These are phyloP conservation scores for Boletellus sp. DNA, from an alignment of 768 basidiomycete genomes.

Conservation along the genomic window DNA sequence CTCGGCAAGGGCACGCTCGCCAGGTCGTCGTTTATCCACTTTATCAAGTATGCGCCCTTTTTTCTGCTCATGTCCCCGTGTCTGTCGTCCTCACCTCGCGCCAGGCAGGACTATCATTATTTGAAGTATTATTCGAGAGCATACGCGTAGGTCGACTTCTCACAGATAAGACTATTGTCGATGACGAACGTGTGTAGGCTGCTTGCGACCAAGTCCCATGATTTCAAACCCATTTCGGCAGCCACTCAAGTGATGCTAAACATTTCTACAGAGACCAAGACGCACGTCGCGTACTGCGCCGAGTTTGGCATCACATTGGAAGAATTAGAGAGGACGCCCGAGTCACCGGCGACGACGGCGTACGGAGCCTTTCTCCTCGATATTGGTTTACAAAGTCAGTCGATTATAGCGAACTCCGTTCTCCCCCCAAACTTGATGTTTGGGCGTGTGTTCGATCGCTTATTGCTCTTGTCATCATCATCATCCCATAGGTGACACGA, in stretches of 20 bases:
- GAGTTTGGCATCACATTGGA: conserved; percentile 62
- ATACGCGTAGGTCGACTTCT: conserved; percentile 49
- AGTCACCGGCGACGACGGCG: conserved; percentile 71
- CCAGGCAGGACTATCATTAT: conserved; percentile 78
- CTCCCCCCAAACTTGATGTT: not conserved
- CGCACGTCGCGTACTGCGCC: conserved; percentile 69
- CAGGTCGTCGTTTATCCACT: conserved; percentile 68
- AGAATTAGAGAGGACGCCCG: conserved; percentile 59
- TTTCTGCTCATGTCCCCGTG: not conserved
- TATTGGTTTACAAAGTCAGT: conserved; percentile 60
- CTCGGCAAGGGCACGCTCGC: conserved; percentile 72
- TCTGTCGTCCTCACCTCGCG: not conserved
- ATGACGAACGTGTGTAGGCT: conserved; percentile 40
- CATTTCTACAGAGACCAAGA: conserved; percentile 64
- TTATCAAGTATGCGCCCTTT: conserved; percentile 65
- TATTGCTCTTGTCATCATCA: no score
- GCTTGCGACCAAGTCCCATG: conserved; percentile 71
- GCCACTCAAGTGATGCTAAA: conserved; percentile 62
- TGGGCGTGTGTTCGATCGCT: not conserved
- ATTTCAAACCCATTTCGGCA: conserved; percentile 56
- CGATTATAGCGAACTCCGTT: not conserved
- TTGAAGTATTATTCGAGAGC: conserved; percentile 81
- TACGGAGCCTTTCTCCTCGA: conserved; percentile 88
- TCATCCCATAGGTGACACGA: conserved; percentile 57
- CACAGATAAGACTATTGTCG: not conserved